Percentiles rank a stretch among this genome's conserved stretches.
phyloP scores from a whole-genome alignment of 2,329 filamentous ascomycete genomes.

The Penicillium sp. region DNA sequence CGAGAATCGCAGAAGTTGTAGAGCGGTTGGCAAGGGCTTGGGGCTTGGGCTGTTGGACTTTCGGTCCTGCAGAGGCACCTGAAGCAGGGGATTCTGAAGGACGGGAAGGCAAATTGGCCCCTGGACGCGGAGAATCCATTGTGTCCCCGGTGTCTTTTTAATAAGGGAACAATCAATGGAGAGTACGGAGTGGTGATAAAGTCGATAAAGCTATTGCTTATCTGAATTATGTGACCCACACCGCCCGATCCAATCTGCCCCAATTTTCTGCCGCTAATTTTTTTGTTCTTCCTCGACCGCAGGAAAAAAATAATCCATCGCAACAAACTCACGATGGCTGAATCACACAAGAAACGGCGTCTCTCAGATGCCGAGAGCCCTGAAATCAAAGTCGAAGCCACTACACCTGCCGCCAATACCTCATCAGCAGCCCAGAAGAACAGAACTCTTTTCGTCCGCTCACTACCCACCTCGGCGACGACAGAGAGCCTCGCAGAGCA shows the following conservation, averaged over 20 bases:
- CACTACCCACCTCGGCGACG: constrained; percentile 73
- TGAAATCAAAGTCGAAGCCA: constrained; percentile 21
- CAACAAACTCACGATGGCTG: constrained; percentile 29
- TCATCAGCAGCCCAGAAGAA: constrained; percentile 38
- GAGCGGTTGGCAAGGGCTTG: constrained; percentile 71
- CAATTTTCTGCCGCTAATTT: constrained; percentile 40
- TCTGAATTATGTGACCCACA: constrained; percentile 7
- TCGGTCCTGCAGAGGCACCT: constrained; percentile 33
- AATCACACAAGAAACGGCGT: constrained; percentile 39
- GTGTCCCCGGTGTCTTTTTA: background rate
- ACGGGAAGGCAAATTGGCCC: constrained; percentile 32
- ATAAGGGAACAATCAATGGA: constrained; percentile 16
- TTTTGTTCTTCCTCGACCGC: constrained; percentile 19
- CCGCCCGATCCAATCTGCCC: constrained; percentile 16
- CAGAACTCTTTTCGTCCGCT: constrained; percentile 85
- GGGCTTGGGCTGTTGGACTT: constrained; percentile 81
- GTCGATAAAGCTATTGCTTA: constrained; percentile 21
- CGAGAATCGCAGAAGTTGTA: constrained; percentile 75
- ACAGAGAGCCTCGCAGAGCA: constrained; percentile 79
- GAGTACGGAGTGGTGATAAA: background rate
- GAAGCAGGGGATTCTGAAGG: constrained; percentile 33
- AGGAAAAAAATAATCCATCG: constrained; percentile 17
- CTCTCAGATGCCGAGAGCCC: constrained; percentile 29
- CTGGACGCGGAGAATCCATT: constrained; percentile 2
- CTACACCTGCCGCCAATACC: constrained; percentile 22